Evolutionary conservation across 2,329 filamentous ascomycete genomes (phyloP).

Genomic region (Penicillium glabrum): DNA sequence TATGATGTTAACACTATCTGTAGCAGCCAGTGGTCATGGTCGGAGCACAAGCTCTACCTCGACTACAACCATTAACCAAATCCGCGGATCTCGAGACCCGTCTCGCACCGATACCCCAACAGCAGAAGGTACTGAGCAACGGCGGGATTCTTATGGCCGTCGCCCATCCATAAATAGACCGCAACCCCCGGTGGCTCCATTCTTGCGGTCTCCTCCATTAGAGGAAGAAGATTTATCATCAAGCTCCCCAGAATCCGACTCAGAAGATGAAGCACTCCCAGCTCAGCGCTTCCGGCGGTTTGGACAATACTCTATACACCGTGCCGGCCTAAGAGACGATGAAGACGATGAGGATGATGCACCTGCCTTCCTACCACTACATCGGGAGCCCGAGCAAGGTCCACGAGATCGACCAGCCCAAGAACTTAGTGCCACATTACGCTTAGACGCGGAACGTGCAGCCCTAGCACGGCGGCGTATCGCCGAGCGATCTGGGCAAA

Average conservation of each 20-base stretch:
- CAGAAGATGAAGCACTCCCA: constrained; percentile 25
- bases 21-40: constrained; percentile 14
- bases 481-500: constrained; percentile 22
- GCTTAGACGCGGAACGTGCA: constrained; percentile 33
- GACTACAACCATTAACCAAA: constrained; percentile 31
- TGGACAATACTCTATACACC: constrained; percentile 41
- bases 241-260: constrained; percentile 34
- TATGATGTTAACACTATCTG: constrained; percentile 2
- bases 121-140: constrained; percentile 24
- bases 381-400: constrained; percentile 19
- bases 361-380: constrained; percentile 47
- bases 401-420: constrained; percentile 25
- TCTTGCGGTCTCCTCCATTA: constrained; percentile 31
- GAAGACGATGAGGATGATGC: constrained; percentile 48
- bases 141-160: constrained; percentile 21
- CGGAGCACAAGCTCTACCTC: constrained; percentile 32
- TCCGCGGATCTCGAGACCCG: constrained; percentile 23
- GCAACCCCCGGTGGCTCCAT: constrained; percentile 21
- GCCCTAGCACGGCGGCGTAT: constrained; percentile 27
- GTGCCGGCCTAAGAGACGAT: constrained; percentile 32
- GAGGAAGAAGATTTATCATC: constrained; percentile 36
- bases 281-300: constrained; percentile 37
- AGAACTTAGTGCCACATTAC: constrained; percentile 45
- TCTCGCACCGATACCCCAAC: constrained; percentile 27
- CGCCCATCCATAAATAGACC: constrained; percentile 25